Base-by-base conservation (phyloP, 345 rosid species). In the Barbarea vulgaris region DNA sequence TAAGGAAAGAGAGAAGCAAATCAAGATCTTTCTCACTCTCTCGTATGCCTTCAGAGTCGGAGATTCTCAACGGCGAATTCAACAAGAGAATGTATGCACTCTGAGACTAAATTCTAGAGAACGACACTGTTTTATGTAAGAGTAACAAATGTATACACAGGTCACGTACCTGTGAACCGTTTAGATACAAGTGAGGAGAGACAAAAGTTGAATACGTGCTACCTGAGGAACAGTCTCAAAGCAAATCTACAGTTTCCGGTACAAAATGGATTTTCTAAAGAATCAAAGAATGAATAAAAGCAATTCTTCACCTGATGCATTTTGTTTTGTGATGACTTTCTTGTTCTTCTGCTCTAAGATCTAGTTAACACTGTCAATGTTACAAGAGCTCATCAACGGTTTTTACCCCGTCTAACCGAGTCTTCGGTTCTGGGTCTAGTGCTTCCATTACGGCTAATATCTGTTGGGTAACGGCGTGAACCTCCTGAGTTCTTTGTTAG, bases 1-100 rank as follows among this genome's bases (percentile, higher is more conserved):
- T 88, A 69, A 83, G 93, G 82, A 91, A 78, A 75, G 91, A 82
- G 18, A 93, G 87, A 79, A 87, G 91, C 67, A 80, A 84, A 7
- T 86, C 92, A 6, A 87, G 69, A 30, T 94, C 97, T 28, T 85
- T 80, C 63, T 87, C 96, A 27, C 31, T 87, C 84, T 88, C 98
- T 30, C 71, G 13, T 13, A 36, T 82, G 84, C 85, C 79, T 61
- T 90, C 92, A 3, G 97, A 94, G 11, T 73, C 84, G 1, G 96
- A 87, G 70, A 80, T 91, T 67, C 79, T 93, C 70, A 83, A 88
- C 41, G 28, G 72, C 27, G 89, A 92, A 72, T 83, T 64, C 58
- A 74, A 84, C 71, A 89, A 89, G 85, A 77, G 66, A 70, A 64
- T 64, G 77, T 77, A 73, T 72, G 81, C 78, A 12, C 85, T 89